phyloP scores from a whole-genome alignment of 148 eudicot genomes.

The Agrostemma githago region DNA sequence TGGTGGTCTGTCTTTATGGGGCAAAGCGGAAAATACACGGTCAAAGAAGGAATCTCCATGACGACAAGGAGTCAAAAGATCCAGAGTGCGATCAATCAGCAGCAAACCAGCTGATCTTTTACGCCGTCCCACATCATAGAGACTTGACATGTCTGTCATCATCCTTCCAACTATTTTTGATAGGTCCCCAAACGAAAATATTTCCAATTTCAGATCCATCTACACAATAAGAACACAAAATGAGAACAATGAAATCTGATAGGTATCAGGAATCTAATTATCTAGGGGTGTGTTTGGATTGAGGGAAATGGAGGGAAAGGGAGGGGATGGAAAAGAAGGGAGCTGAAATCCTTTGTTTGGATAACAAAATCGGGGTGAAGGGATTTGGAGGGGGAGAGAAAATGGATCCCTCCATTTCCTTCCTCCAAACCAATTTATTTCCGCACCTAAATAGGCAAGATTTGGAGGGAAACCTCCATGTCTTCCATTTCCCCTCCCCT shows the following conservation, averaged over 20 bases:
- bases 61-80: slow-evolving; percentile 88
- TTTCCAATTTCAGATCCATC: slow-evolving; percentile 97
- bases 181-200: slow-evolving; percentile 88
- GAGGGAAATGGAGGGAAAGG: too few species aligned
- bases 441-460: too few species aligned
- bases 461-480: too few species aligned
- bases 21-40: slow-evolving; percentile 70
- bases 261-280: not conserved
- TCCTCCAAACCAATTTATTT: too few species aligned
- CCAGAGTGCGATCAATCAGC: slow-evolving; percentile 89
- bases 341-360: too few species aligned
- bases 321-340: too few species aligned
- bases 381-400: too few species aligned
- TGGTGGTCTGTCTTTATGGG: slow-evolving; percentile 46
- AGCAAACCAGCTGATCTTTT: slow-evolving; percentile 85
- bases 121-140: slow-evolving; percentile 96
- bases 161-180: slow-evolving; percentile 86
- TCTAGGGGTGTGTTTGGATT: too few species aligned
- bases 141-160: slow-evolving; percentile 96
- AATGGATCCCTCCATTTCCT: too few species aligned
- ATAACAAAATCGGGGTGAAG: too few species aligned
- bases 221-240: slow-evolving; percentile 33
- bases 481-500: too few species aligned
- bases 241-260: not conserved
- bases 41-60: slow-evolving; percentile 91